Evolutionary conservation across 305 asterid genomes (phyloP), one percentile per base, ranked within the genome.

Genomic region (Stenogyne calaminthoides): DNA sequence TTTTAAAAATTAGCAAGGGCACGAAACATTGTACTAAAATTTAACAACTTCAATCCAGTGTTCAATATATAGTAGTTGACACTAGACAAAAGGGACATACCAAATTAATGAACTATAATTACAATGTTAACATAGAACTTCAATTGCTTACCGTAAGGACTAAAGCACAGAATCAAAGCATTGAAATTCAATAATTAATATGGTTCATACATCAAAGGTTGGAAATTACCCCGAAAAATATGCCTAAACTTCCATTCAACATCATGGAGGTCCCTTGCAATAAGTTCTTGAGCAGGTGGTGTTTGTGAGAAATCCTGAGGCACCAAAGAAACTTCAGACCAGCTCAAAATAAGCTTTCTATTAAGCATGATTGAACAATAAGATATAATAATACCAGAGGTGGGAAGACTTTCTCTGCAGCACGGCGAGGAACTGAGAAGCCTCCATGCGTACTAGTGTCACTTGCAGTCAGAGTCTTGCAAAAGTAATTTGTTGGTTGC

Each of bases 341-440:
- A 76, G 29, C 69, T 72, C 67, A 74, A 80, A 32, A 59, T 29
- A 37, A 32, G 57, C 29, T 68, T 7, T 32, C 34, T 19, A 44
- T 72, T 47, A 42, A 57, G 34, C 75, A 52, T 36, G 22, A 62
- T 64, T 59, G 71, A 19, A 70, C 19, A 40, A 72, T 16, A 12
- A 62, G 32, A 22, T 32, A 29, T 51, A 20, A 69, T 79, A 95
- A 69, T 79, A 95, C 99, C 98, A 95, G 69, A 59, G 97, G 99
- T 11, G 99, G 99, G 73, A 95, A 95, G 74, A 95, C 98, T 92
- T 92, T 95, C 89, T 95, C 99, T 2, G 99, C 99, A 77, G 99
- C 97, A 69, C 99, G 99, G 14, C 99, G 90, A 72, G 99, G 99
- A 77, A 94, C 98, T 69, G 99, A 94, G 82, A 94, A 94, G 70